Base-by-base conservation (phyloP, 2,329 filamentous ascomycete genomes). In the Penicillium digitatum region DNA sequence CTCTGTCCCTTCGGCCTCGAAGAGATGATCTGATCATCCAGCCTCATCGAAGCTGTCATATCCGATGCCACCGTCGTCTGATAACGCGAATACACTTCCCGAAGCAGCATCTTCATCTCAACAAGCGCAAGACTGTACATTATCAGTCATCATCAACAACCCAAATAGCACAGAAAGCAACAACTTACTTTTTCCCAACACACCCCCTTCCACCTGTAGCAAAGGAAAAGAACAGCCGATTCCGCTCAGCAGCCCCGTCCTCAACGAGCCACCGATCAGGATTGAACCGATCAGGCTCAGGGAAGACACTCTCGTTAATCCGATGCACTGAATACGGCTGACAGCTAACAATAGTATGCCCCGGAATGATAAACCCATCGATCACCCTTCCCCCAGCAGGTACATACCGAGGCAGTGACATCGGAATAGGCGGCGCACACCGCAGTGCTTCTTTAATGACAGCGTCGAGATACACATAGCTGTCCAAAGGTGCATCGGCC, bases 11-110 rank as follows among this genome's bases (percentile, higher is more conserved):
- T 68, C 0, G 86, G 86, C 44, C 86, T 77, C 16, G 84, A 81
- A 9, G 86, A 87, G 52, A 88, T 87, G 31, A 88, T 76, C 66
- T 87, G 85, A 64, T 88, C 85, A 22, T 82, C 79, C 77, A 87
- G 83, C 32, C 76, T 75, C 86, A 88, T 88, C 24, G 78, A 78
- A 29, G 77, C 78, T 6, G 71, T 72, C 61, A 77, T 81, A 78
- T 86, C 82, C 0, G 82, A 78, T 8, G 79, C 69, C 29, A 76
- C 59, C 1, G 58, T 67, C 0, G 86, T 88, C 26, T 70, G 75
- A 54, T 81, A 87, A 14, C 70, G 72, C 3, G 79, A 80, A 68
- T 88, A 89, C 1, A 88, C 77, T 49, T 82, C 82, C n/a, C 77
- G 76, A 11, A 88, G 74, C 22, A 88, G 66, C 1, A 78, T 79